These are phyloP conservation scores for Suillus subalutaceus DNA, from an alignment of 768 basidiomycete genomes.

Conservation along the genomic window DNA sequence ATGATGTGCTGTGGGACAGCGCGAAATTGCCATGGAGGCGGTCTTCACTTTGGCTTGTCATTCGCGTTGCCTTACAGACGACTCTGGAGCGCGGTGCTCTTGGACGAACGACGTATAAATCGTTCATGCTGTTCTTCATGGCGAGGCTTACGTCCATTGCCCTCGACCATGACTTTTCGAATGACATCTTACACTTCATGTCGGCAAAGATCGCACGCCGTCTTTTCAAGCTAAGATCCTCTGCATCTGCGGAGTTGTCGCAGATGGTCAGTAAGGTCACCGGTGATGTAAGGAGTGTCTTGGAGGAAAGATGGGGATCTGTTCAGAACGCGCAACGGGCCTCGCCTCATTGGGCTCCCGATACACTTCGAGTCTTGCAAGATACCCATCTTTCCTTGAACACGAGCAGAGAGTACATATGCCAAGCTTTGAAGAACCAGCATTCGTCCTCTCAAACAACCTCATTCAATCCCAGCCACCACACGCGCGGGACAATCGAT, in stretches of 20 bases:
- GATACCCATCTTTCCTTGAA: conserved; percentile 40
- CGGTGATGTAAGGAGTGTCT: conserved; percentile 16
- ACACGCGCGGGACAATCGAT: conserved; percentile 18
- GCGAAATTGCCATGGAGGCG: conserved; percentile 49
- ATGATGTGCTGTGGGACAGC: conserved; percentile 48
- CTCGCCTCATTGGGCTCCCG: conserved; percentile 35
- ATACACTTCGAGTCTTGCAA: conserved; percentile 25
- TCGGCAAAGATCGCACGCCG: conserved; percentile 41
- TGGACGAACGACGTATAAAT: conserved; percentile 30
- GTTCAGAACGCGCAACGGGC: conserved; percentile 31
- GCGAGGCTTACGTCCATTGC: conserved; percentile 18
- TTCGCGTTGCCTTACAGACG: conserved; percentile 49
- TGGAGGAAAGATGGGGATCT: conserved; percentile 40
- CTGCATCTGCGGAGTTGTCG: conserved; percentile 22
- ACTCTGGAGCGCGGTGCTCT: conserved; percentile 25
- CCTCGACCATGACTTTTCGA: conserved; percentile 17
- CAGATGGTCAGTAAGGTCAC: conserved; percentile 12
- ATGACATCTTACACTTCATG: conserved; percentile 41
- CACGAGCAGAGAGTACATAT: conserved; percentile 33
- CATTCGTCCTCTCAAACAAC: background rate
- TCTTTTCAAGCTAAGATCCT: conserved; percentile 37
- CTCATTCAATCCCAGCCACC: conserved; percentile 10
- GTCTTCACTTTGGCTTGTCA: conserved; percentile 51
- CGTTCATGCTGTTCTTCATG: conserved; percentile 37
- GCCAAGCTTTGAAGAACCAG: conserved; percentile 14